phyloP scores from a whole-genome alignment of 176 grass and related monocot genomes.

The Microstegium vimineum region DNA sequence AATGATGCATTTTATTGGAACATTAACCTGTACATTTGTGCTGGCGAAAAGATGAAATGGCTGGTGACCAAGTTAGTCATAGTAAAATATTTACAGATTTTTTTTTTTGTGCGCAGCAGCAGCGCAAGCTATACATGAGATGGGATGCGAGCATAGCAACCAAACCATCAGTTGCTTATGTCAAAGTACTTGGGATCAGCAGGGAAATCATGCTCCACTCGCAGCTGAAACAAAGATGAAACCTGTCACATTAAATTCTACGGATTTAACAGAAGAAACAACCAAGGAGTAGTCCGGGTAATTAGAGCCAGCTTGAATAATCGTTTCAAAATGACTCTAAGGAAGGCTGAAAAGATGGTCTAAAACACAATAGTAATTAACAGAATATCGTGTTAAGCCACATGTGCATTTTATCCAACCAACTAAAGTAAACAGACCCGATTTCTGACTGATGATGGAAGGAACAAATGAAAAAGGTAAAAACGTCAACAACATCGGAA shows the following conservation, averaged over 20 bases:
- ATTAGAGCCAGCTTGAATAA: neutral
- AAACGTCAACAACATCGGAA: neutral
- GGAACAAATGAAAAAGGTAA: neutral
- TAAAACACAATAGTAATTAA: neutral
- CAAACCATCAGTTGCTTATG: conserved; percentile 74
- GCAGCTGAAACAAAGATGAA: conserved; percentile 50
- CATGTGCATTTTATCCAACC: neutral
- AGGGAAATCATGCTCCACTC: conserved; percentile 86
- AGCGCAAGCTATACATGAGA: conserved; percentile 22
- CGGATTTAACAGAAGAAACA: neutral
- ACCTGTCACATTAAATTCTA: neutral
- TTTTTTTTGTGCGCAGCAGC: neutral
- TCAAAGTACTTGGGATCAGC: conserved; percentile 96
- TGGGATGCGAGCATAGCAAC: neutral
- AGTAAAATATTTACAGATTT: conserved; percentile 54
- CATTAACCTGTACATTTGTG: conserved; percentile 61
- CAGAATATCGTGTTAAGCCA: neutral
- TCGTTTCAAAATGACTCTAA: neutral
- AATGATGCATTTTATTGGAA: conserved; percentile 52
- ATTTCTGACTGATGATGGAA: neutral
- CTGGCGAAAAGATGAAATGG: conserved; percentile 7
- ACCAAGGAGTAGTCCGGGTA: neutral
- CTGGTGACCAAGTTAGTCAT: conserved; percentile 24
- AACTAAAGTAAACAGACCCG: neutral
- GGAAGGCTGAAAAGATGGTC: neutral